Percentiles rank a stretch among this genome's conserved stretches.
phyloP scores from a whole-genome alignment of 1,284 basidiomycete genomes.

The Xanthoconium separans region DNA sequence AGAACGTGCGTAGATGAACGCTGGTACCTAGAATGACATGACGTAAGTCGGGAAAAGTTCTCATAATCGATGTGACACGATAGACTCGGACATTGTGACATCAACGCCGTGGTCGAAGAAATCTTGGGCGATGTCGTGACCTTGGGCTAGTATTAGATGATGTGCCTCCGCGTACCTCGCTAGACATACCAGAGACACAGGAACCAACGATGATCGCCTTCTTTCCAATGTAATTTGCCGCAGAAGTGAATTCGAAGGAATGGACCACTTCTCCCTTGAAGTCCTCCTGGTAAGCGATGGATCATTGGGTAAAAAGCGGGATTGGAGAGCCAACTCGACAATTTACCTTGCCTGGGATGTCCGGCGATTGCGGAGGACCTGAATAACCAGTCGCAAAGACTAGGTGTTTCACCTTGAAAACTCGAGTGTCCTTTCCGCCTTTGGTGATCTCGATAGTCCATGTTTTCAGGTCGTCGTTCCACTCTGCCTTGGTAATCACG shows the following conservation, averaged over 20 bases:
- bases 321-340: no score
- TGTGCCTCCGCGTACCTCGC: background rate
- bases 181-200: conserved; percentile 36
- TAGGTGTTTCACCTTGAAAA: conserved; percentile 37
- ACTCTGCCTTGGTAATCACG: conserved; percentile 38
- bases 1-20: conserved; percentile 32
- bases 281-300: conserved; percentile 9
- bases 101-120: conserved; percentile 24
- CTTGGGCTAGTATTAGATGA: conserved; percentile 12
- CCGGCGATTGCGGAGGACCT: conserved; percentile 36
- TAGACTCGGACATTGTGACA: conserved; percentile 31
- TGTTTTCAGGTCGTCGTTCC: conserved; percentile 32
- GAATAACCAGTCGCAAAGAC: conserved; percentile 41
- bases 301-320: no score
- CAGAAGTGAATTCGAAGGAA: conserved; percentile 37
- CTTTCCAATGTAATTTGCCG: conserved; percentile 39
- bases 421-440: conserved; percentile 25
- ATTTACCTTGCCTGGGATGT: conserved; percentile 25
- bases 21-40: conserved; percentile 20
- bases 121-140: conserved; percentile 29
- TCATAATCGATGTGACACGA: background rate
- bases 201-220: conserved; percentile 44
- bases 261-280: conserved; percentile 35
- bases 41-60: conserved; percentile 1
- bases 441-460: conserved; percentile 39